Conservation (phyloP, 164 flowering plant genomes). For the Aristolochia californica region DNA sequence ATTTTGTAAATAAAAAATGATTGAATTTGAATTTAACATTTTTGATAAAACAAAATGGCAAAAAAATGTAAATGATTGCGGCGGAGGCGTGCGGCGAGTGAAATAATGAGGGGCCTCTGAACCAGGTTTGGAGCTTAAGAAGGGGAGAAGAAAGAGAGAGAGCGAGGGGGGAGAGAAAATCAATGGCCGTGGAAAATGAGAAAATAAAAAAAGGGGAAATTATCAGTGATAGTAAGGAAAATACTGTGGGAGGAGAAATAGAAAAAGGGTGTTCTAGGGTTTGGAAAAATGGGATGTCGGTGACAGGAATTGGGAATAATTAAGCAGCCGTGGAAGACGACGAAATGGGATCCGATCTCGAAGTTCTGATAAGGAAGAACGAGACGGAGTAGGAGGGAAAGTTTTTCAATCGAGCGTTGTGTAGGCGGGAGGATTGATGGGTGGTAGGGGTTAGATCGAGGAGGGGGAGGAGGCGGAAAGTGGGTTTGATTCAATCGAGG, state of each 20-base stretch:
- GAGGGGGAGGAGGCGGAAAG: neutral
- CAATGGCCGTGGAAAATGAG: slow-evolving; percentile 10
- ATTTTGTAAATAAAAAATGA: neutral
- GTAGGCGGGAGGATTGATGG: neutral
- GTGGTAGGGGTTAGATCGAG: neutral
- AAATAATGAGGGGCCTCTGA: neutral
- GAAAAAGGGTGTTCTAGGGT: slow-evolving; percentile 4
- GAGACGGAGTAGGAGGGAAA: neutral
- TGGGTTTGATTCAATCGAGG: neutral
- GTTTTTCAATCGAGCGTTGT: neutral
- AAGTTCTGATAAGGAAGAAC: neutral
- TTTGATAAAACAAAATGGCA: neutral
- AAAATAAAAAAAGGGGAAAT: neutral
- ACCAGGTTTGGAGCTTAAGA: neutral
- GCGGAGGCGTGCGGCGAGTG: slow-evolving; percentile 8
- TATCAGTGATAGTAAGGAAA: neutral
- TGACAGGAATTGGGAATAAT: slow-evolving; percentile 2
- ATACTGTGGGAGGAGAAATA: neutral
- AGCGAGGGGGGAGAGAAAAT: neutral
- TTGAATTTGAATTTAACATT: neutral
- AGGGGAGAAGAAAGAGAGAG: neutral
- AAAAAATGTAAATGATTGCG: slow-evolving; percentile 14
- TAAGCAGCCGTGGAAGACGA: neutral
- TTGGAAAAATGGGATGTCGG: slow-evolving; percentile 7
- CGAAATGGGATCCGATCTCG: slow-evolving; percentile 7